These are phyloP conservation scores for Colletotrichum sp. DNA, from an alignment of 2,329 filamentous ascomycete genomes.

Conservation along the genomic window DNA sequence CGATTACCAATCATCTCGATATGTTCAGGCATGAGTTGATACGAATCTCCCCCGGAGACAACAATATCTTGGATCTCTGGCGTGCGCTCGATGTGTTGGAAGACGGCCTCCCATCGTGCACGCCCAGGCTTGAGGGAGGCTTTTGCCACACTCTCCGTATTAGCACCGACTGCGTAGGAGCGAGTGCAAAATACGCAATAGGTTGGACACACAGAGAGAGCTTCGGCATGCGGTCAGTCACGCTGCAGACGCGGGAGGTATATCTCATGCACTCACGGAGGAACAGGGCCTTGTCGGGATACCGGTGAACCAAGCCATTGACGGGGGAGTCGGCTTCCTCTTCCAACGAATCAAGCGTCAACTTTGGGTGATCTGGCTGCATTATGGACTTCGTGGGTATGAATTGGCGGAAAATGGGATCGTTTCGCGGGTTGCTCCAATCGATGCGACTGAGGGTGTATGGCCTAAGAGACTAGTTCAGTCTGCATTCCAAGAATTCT, in stretches of 20 bases:
- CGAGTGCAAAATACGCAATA: conserved; percentile 70
- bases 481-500: not conserved
- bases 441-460: conserved; percentile 64
- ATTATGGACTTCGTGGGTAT: conserved; percentile 60
- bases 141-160: conserved; percentile 58
- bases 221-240: conserved; percentile 35
- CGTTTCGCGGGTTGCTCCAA: conserved; percentile 63
- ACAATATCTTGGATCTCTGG: conserved; percentile 62
- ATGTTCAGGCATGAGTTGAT: conserved; percentile 58
- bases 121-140: conserved; percentile 41
- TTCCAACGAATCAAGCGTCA: conserved; percentile 63
- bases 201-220: conserved; percentile 64
- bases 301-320: conserved; percentile 65
- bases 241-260: not conserved
- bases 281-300: conserved; percentile 67
- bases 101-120: conserved; percentile 59
- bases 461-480: conserved; percentile 41
- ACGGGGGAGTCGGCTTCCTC: conserved; percentile 62
- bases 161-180: conserved; percentile 61
- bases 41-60: conserved; percentile 67
- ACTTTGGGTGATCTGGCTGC: conserved; percentile 56
- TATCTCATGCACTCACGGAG: conserved; percentile 49
- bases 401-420: conserved; percentile 66
- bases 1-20: conserved; percentile 58
- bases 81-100: conserved; percentile 59